Conservation (phyloP, 2,329 filamentous ascomycete species). For the Phaeosphaeria sp. region DNA sequence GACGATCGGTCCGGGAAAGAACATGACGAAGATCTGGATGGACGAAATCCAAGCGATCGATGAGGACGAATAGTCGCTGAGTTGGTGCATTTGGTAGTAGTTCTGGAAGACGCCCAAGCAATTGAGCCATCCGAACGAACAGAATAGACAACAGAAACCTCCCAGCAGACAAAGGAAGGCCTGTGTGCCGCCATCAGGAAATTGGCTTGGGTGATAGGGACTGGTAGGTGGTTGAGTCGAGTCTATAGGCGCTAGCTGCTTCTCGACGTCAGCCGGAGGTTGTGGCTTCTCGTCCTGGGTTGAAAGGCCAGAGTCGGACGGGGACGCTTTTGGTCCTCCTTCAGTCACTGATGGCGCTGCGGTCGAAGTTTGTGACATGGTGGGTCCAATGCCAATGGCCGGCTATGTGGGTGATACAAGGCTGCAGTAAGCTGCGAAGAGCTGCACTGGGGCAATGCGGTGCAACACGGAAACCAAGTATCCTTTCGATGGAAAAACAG, state of each 20-base stretch:
- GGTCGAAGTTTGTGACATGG: neutral
- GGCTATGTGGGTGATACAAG: neutral
- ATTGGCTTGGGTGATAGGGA: constrained; percentile 29
- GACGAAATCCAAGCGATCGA: constrained; percentile 57
- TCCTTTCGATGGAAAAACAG: neutral
- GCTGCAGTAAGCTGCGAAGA: neutral
- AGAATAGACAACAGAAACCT: constrained; percentile 36
- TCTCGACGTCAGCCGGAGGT: neutral
- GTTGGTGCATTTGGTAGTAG: constrained; percentile 55
- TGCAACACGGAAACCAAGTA: neutral
- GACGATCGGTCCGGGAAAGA: constrained; percentile 64
- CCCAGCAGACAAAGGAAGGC: constrained; percentile 44
- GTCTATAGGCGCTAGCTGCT: neutral
- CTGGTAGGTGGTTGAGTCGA: neutral
- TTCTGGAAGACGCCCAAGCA: constrained; percentile 55
- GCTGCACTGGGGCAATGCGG: neutral
- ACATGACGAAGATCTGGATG: constrained; percentile 57
- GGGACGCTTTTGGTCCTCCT: neutral
- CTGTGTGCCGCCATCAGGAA: constrained; percentile 47
- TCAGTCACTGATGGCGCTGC: neutral
- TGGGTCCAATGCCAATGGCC: neutral
- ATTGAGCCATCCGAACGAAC: constrained; percentile 54
- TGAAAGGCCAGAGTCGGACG: neutral
- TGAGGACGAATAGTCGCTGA: constrained; percentile 47
- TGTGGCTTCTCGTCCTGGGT: neutral